Conservation (phyloP, 805 yeast genomes). For the Ogataea trehaloabstinens region DNA sequence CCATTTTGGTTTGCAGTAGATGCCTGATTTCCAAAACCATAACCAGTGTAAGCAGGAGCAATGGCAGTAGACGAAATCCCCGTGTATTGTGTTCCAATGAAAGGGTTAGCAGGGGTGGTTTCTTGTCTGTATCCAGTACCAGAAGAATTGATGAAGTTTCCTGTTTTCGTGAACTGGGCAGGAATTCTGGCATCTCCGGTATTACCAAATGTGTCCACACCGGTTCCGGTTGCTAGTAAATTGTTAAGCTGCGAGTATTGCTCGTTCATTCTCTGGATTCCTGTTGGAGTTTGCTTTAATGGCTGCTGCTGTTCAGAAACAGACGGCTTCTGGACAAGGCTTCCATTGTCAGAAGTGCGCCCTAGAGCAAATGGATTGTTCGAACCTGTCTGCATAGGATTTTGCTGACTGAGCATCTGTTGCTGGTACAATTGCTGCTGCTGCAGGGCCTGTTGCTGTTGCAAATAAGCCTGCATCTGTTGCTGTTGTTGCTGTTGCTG, state of each 20-base stretch:
- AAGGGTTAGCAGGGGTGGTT: conserved; percentile 53
- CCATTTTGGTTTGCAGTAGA: conserved; percentile 31
- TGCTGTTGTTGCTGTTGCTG: conserved; percentile 37
- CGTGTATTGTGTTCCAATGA: conserved; percentile 66
- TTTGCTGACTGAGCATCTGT: conserved; percentile 26
- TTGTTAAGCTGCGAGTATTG: conserved; percentile 71
- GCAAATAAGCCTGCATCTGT: conserved; percentile 37
- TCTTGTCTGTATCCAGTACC: conserved; percentile 77
- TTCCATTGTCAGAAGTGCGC: conserved; percentile 5
- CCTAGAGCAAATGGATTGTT: conserved; percentile 37
- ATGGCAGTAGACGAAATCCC: conserved; percentile 64
- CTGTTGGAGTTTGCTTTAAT: conserved; percentile 47
- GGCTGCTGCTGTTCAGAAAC: conserved; percentile 35
- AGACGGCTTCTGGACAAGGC: conserved; percentile 14
- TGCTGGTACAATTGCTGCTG: conserved; percentile 23
- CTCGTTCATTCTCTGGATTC: conserved; percentile 53
- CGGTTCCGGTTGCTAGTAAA: conserved; percentile 82
- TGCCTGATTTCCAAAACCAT: conserved; percentile 84
- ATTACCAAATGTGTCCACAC: conserved; percentile 91
- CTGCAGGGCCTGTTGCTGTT: conserved; percentile 36
- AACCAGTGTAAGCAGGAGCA: conserved; percentile 86
- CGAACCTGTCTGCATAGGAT: conserved; percentile 37
- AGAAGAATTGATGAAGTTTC: conserved; percentile 78
- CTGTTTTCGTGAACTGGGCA: conserved; percentile 85
- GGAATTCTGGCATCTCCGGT: conserved; percentile 83